Conservation (phyloP, 371 early-diverging fungal species). For the Mucor mucedo region DNA sequence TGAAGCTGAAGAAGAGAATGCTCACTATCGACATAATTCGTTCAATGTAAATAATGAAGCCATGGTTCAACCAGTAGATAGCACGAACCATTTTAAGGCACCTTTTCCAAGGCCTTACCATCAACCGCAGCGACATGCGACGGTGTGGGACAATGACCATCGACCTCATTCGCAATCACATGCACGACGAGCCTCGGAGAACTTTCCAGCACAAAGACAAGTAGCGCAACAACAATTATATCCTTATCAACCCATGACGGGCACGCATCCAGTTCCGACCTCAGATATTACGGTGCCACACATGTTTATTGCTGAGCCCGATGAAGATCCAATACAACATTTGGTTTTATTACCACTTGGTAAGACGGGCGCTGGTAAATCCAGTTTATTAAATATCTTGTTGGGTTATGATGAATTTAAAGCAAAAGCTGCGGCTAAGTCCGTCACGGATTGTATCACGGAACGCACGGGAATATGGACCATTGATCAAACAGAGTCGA, state of each 20-base stretch:
- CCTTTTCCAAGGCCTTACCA: slow-evolving; percentile 23
- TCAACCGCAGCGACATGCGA: slow-evolving; percentile 10
- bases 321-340: slow-evolving; percentile 31
- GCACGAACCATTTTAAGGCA: not conserved
- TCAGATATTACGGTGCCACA: not conserved
- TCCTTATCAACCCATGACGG: slow-evolving; percentile 24
- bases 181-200: slow-evolving; percentile 9
- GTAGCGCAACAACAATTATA: not conserved
- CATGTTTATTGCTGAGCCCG: slow-evolving; percentile 19
- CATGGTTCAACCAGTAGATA: slow-evolving; percentile 6
- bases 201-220: not conserved
- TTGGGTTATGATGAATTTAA: slow-evolving; percentile 53
- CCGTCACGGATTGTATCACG: slow-evolving; percentile 53
- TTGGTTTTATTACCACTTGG: slow-evolving; percentile 21
- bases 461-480: slow-evolving; percentile 56
- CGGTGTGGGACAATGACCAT: slow-evolving; percentile 11
- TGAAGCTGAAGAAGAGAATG: not conserved
- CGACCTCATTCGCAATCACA: not conserved
- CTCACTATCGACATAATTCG: slow-evolving; percentile 8
- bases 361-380: slow-evolving; percentile 52
- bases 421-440: slow-evolving; percentile 52
- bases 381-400: slow-evolving; percentile 55
- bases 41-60: slow-evolving; percentile 1
- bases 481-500: slow-evolving; percentile 43
- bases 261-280: slow-evolving; percentile 4